A percentile compares a stretch with the other conserved stretches of the same genome.
Conservation (phyloP, 306 rosid species). For the Dalbergia cultrata region DNA sequence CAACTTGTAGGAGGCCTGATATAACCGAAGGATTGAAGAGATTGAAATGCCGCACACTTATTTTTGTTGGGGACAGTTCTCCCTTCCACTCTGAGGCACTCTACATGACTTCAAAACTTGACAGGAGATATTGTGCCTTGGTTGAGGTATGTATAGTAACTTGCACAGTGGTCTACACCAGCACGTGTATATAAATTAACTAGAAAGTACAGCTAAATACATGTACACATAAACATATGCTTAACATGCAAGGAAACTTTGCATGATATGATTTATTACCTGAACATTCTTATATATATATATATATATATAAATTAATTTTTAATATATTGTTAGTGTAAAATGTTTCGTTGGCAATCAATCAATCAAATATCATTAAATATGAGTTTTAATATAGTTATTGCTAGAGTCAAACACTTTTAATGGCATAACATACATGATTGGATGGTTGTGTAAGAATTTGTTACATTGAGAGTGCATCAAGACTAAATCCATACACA, state of each 20-base stretch:
- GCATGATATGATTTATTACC: constrained; percentile 7
- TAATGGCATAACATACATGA: too few relatives aligned
- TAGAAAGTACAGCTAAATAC: neutral
- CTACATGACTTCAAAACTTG: constrained; percentile 83
- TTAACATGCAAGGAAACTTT: neutral
- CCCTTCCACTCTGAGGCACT: constrained; percentile 95
- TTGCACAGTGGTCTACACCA: neutral
- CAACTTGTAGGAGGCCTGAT: constrained; percentile 77
- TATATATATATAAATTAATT: neutral
- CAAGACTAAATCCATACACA: too few relatives aligned
- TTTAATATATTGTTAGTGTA: too few relatives aligned
- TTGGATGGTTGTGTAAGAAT: too few relatives aligned
- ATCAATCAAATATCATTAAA: too few relatives aligned
- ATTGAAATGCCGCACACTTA: constrained; percentile 84
- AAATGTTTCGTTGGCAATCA: too few relatives aligned
- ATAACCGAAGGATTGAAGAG: constrained; percentile 76
- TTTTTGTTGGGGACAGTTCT: constrained; percentile 92
- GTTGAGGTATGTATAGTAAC: constrained; percentile 72
- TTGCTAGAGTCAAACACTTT: too few relatives aligned
- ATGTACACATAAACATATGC: neutral
- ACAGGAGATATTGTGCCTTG: constrained; percentile 80
- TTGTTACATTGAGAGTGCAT: too few relatives aligned
- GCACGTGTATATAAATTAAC: neutral
- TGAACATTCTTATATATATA: neutral
- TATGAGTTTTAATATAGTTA: too few relatives aligned